Evolutionary conservation across 176 grass and related monocot genomes (phyloP), one percentile per base, ranked within the genome.

Genomic region (Thalia dealbata): DNA sequence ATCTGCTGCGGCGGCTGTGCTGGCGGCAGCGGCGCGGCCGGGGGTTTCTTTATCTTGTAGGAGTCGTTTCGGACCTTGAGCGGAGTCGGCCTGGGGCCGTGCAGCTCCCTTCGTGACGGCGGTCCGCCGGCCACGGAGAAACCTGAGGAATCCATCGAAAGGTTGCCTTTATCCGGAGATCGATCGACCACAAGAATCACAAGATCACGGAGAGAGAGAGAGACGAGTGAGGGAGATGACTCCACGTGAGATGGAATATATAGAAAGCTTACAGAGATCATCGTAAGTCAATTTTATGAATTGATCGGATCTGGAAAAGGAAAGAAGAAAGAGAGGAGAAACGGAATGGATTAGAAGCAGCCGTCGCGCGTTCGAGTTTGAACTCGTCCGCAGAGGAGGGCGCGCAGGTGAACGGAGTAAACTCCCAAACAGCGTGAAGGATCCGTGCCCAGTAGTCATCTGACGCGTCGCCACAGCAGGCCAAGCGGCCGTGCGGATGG

Each of bases 31-130:
- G 67, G 18, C 7, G 41, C 21, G 16, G 2, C 13, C 13, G 67
- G 42, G 19, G 67, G 61, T 64, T 74, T 77, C 59, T 55, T 77
- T 26, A 48, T 70, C 65, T 38, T 64, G 76, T 70, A 29, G 11
- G 86, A 71, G 19, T 71, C 76, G 26, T 78, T 91, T n/a, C 21
- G 50, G 13, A 85, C 79, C 52, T 75, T 82, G 67, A 91, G 84
- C 72, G 69, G 19, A 0, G 76, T 43, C 73, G 84, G 88, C 30
- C 84, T 84, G 0, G 88, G 72, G 11, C 88, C 81, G 18, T 71
- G 79, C 3, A 80, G 44, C 81, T 82, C 80, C 48, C 64, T 61
- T 2, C 55, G 52, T 0, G 50, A 54, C 23, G 84, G 30, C 41
- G 32, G 50, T 42, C 38, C 16, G 14, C 64, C 64, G n/a, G n/a